A percentile compares a stretch with the other conserved stretches of the same genome.
phyloP scores from a whole-genome alignment of 2,329 filamentous ascomycete genomes.

The Colletotrichum tofieldiae region DNA sequence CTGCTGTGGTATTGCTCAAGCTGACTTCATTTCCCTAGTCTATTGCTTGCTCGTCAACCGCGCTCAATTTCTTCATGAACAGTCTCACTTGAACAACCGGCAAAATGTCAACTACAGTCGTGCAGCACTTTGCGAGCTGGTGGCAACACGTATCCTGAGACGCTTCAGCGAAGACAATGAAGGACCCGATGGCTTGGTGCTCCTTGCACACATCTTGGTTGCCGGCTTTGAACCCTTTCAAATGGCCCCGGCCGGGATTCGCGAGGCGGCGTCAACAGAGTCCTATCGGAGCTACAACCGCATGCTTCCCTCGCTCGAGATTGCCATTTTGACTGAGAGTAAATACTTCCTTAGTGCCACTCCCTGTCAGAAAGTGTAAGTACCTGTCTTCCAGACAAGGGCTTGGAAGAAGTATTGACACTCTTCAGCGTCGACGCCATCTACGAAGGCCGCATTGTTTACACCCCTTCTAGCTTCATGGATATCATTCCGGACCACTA shows the following conservation, averaged over 20 bases:
- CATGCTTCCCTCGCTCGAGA: constrained; percentile 83
- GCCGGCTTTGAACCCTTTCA: constrained; percentile 90
- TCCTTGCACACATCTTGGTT: constrained; percentile 85
- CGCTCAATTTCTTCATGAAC: constrained; percentile 84
- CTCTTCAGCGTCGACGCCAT: constrained; percentile 77
- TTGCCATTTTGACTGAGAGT: constrained; percentile 87
- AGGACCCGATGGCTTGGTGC: constrained; percentile 78
- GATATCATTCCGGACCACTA: constrained; percentile 90
- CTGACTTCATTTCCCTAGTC: constrained; percentile 63
- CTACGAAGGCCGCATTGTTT: constrained; percentile 84
- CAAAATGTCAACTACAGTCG: constrained; percentile 87
- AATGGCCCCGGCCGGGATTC: constrained; percentile 80
- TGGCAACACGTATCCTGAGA: constrained; percentile 83
- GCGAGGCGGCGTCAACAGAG: constrained; percentile 68
- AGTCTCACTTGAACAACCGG: constrained; percentile 81
- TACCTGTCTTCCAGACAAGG: constrained; percentile 60
- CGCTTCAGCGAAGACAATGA: constrained; percentile 85
- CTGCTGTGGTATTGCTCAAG: background rate
- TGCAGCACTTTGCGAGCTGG: constrained; percentile 84
- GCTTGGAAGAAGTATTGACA: constrained; percentile 55
- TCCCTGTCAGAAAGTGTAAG: constrained; percentile 82
- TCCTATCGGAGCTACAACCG: constrained; percentile 66
- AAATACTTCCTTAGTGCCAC: constrained; percentile 84
- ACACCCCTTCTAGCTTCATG: constrained; percentile 85
- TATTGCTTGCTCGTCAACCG: constrained; percentile 89